Base-by-base conservation (phyloP, 2,329 filamentous ascomycete species). In the Aureobasidium sp. region DNA sequence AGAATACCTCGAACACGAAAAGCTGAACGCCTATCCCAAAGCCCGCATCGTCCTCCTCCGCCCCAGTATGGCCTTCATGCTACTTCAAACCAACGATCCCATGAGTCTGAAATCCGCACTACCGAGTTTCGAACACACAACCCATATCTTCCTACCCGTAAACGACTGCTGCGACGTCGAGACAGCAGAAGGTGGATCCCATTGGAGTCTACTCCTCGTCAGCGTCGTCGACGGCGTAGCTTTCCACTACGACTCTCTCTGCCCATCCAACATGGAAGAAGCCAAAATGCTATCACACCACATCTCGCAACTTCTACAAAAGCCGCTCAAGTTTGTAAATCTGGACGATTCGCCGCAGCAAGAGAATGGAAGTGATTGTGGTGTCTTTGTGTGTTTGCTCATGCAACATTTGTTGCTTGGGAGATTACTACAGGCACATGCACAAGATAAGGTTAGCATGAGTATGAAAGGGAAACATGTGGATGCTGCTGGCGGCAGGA, bases 351-450 rank as follows among this genome's bases (percentile, higher is more conserved):
- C 86, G 10, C 94, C 94, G 0, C 89, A 95, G 70, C 94, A 99
- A 74, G 88, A 92, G 68, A 97, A 97, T 68, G 86, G 89, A 29
- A 93, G 85, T 71, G 94, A 99, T 75, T 99, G 94, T 69, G 94
- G 94, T 20, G 90, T 99, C 0, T 97, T 92, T 73, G 94, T 99
- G 3, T 97, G 94, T 74, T 84, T 97, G 67, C 83, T 93, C 65
- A 99, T 99, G 92, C 86, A 91, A 53, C 89, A 97, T 76, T 78
- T 99, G n/a, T 82, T 99, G 20, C 80, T 97, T 56, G 92, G 91
- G 75, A 82, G 90, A 62, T 80, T 99, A 27, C 78, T 99, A 63
- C 84, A 83, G 67, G 91, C 90, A 9, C 88, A 91, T 70, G 87
- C 89, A 2, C 84, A 85, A 65, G 86, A 93, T 73, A 96, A 96